phyloP scores from a whole-genome alignment of 768 basidiomycete genomes.

The Pulveroboletus sp. region DNA sequence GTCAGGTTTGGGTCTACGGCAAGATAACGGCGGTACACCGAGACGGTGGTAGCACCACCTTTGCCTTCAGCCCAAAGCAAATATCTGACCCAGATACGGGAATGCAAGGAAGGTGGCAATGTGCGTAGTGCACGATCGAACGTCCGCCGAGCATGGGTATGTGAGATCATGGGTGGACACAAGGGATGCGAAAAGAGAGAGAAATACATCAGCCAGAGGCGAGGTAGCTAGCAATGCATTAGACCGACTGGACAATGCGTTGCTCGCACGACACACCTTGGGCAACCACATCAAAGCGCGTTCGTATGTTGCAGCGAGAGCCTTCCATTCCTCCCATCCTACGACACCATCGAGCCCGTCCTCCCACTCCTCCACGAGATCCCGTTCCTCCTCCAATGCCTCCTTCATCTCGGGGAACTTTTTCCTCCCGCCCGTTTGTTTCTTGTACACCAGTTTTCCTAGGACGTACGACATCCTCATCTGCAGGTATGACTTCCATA shows the following conservation, averaged over 20 bases:
- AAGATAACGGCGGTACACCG: conserved; percentile 88
- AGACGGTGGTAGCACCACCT: conserved; percentile 75
- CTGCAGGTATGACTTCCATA: conserved; percentile 92
- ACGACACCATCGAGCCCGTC: conserved; percentile 81
- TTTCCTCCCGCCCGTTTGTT: conserved; percentile 84
- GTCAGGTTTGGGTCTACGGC: conserved; percentile 77
- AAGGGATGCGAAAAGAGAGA: conserved; percentile 86
- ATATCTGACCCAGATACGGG: conserved; percentile 90
- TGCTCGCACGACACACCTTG: conserved; percentile 49
- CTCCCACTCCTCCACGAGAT: conserved; percentile 82
- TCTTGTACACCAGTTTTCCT: conserved; percentile 68
- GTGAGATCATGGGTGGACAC: conserved; percentile 79
- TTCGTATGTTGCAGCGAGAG: conserved; percentile 85
- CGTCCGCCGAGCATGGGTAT: conserved; percentile 90
- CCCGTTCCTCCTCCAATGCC: conserved; percentile 80
- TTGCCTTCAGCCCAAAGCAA: conserved; percentile 86
- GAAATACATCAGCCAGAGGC: conserved; percentile 91
- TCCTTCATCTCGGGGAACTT: conserved; percentile 92
- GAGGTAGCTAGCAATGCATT: conserved; percentile 63
- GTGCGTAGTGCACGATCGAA: conserved; percentile 94
- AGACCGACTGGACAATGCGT: conserved; percentile 1
- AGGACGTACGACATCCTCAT: conserved; percentile 85
- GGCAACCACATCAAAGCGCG: conserved; percentile 94
- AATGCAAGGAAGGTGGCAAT: conserved; percentile 88
- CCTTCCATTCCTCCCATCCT: conserved; percentile 97